Percentiles rank a stretch among this genome's conserved stretches.
Evolutionary conservation across 129 eudicot genomes (phyloP).

Genomic region (carrot (Daucus carota)): DH1_v3.0 NC_030381.2:37979001-37979500

Average conservation of each 20-base stretch:
- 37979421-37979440: conserved; percentile 73
- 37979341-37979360: neutral
- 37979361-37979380: neutral
- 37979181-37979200: conserved; percentile 69
- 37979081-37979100: neutral
- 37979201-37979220: conserved; percentile 88
- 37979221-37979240: conserved; percentile 50
- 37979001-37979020: conserved; percentile 60
- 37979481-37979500: conserved; percentile 80
- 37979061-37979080: neutral
- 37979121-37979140: neutral
- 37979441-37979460: conserved; percentile 72
- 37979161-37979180: neutral
- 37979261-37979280: conserved; percentile 82
- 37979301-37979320: conserved; percentile 64
- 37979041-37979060: neutral
- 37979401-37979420: neutral
- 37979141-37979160: neutral
- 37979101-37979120: neutral
- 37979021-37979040: neutral
- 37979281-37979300: conserved; percentile 78
- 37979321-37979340: conserved; percentile 26
- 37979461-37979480: conserved; percentile 76
- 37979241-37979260: conserved; percentile 88
- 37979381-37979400: neutral